These are phyloP conservation scores for Elongisporangium prolatum DNA, from an alignment of 352 stramenopile genomes.

Conservation along the genomic window DNA sequence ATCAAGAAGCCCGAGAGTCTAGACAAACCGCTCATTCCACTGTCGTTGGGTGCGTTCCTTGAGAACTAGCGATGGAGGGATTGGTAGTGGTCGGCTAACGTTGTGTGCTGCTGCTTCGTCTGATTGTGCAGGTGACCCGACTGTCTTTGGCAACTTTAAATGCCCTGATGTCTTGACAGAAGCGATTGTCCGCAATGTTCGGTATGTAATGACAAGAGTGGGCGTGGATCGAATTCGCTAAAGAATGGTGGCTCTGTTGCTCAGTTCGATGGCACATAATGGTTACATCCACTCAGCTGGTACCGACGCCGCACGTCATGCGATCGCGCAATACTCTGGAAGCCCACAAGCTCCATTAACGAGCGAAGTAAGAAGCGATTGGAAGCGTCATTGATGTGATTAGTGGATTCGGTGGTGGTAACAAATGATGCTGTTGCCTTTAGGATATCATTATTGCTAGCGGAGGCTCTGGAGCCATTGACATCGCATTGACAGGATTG, in stretches of 20 bases:
- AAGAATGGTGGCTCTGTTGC: not conserved
- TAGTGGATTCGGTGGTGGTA: not conserved
- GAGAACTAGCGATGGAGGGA: not conserved
- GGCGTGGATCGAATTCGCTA: not conserved
- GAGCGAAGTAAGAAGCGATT: constrained; percentile 42
- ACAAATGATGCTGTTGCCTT: not conserved
- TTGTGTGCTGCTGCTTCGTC: not conserved
- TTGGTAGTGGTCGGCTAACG: not conserved
- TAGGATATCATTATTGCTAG: constrained; percentile 92
- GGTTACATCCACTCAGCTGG: constrained; percentile 93
- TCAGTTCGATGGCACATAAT: constrained; percentile 81
- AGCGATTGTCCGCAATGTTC: constrained; percentile 61
- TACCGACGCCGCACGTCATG: constrained; percentile 70
- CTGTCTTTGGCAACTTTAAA: constrained; percentile 90
- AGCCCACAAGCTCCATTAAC: constrained; percentile 48
- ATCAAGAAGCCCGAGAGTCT: constrained; percentile 89
- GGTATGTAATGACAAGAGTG: constrained; percentile 18
- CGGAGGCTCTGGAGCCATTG: constrained; percentile 92
- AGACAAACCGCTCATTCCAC: constrained; percentile 89
- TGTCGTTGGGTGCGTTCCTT: constrained; percentile 77
- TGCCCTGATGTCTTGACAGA: constrained; percentile 85
- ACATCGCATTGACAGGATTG: constrained; percentile 89
- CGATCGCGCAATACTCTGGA: constrained; percentile 87
- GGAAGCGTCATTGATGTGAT: not conserved
- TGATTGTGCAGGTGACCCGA: constrained; percentile 76